These are phyloP conservation scores for Dichotomocladium elegans DNA, from an alignment of 371 early-diverging fungal genomes.

Conservation along the genomic window DNA sequence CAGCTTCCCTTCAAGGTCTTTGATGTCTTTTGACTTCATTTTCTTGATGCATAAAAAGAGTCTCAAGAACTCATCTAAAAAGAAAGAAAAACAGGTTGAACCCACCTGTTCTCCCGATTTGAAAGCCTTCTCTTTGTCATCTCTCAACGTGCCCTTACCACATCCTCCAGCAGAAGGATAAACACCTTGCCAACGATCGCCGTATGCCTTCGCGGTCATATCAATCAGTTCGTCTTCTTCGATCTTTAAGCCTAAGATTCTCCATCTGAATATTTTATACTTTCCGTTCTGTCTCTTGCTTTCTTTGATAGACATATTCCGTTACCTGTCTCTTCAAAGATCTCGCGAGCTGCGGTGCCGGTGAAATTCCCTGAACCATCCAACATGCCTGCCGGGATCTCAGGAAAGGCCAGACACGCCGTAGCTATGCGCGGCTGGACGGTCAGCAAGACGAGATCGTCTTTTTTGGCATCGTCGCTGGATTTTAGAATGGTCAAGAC, in stretches of 20 bases:
- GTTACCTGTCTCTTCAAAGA: constrained; percentile 61
- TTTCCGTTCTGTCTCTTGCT: background rate
- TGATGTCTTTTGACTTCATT: constrained; percentile 48
- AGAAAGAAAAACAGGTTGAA: background rate
- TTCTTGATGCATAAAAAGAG: constrained; percentile 66
- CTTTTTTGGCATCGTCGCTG: constrained; percentile 19
- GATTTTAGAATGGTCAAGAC: constrained; percentile 61
- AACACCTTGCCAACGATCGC: constrained; percentile 53
- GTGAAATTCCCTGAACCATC: constrained; percentile 76
- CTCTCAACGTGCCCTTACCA: constrained; percentile 18
- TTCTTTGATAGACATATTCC: background rate
- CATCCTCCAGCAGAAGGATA: constrained; percentile 81
- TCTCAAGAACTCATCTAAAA: constrained; percentile 70
- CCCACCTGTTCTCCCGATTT: too few species aligned
- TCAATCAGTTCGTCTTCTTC: constrained; percentile 63
- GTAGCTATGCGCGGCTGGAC: constrained; percentile 76
- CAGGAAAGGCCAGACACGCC: constrained; percentile 55
- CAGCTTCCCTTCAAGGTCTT: constrained; percentile 58
- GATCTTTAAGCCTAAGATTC: constrained; percentile 49
- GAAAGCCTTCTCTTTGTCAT: background rate
- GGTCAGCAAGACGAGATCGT: constrained; percentile 61
- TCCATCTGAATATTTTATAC: background rate
- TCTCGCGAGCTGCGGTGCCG: constrained; percentile 64
- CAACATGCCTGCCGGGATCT: constrained; percentile 88
- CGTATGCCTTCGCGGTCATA: constrained; percentile 56